A percentile compares a stretch with the other conserved stretches of the same genome.
Evolutionary conservation across 768 basidiomycete species (phyloP).

Genomic region (Hericium coralloides): DNA sequence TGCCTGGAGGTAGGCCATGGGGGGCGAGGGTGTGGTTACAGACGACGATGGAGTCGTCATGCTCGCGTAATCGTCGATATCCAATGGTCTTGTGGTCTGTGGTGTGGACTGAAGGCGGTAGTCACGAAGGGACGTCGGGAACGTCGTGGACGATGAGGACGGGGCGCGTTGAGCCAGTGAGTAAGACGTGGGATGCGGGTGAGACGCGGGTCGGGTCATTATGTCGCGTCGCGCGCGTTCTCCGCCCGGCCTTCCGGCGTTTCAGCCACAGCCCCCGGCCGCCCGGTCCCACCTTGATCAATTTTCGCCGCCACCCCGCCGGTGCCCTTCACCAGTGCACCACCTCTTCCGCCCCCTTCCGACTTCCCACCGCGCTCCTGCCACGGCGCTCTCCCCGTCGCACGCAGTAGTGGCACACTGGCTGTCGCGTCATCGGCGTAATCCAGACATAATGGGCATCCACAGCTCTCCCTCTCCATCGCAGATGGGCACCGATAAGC

Average conservation of each 20-base stretch:
- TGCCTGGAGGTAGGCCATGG: slow-evolving; percentile 50
- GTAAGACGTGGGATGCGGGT: slow-evolving; percentile 15
- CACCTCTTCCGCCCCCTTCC: neutral
- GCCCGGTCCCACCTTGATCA: slow-evolving; percentile 1
- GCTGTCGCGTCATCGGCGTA: neutral
- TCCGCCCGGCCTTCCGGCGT: slow-evolving; percentile 8
- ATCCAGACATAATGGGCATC: neutral
- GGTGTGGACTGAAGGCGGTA: neutral
- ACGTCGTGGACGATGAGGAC: neutral
- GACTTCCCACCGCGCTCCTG: no score
- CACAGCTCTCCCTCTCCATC: neutral
- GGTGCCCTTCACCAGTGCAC: neutral
- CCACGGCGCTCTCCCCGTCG: no score
- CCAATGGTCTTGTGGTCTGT: no score
- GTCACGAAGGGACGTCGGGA: neutral
- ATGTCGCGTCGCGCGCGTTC: slow-evolving; percentile 16
- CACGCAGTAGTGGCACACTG: neutral
- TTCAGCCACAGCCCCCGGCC: slow-evolving; percentile 1
- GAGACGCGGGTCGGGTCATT: slow-evolving; percentile 11
- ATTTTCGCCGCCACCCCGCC: neutral
- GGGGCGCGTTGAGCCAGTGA: slow-evolving; percentile 11
- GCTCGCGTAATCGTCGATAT: neutral
- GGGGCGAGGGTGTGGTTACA: slow-evolving; percentile 75
- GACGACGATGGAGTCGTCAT: slow-evolving; percentile 82
- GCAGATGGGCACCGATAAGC: neutral